Evolutionary conservation across 495 filamentous ascomycete species (phyloP).

Genomic region (Sporormia fimetaria): DNA sequence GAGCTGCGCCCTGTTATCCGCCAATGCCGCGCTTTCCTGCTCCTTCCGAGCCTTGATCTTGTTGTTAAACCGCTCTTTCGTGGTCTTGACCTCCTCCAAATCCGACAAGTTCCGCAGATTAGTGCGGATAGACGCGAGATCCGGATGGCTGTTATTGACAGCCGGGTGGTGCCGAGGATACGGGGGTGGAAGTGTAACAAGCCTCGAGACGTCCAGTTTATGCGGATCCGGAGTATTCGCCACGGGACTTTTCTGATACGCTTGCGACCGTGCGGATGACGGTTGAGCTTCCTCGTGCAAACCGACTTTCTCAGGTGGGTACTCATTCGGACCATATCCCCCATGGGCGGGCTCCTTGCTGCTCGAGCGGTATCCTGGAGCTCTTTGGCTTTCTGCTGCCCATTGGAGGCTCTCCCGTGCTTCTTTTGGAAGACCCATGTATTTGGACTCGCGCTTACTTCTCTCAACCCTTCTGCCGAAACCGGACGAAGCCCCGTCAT

Average conservation of each 20-base stretch:
- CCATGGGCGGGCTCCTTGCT: conserved; percentile 24
- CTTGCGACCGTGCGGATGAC: conserved; percentile 6
- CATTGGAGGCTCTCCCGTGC: conserved; percentile 58
- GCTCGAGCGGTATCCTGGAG: conserved; percentile 23
- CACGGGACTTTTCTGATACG: conserved; percentile 28
- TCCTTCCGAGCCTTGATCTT: conserved; percentile 31
- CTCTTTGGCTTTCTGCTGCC: conserved; percentile 29
- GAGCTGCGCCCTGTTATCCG: conserved; percentile 42
- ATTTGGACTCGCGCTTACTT: conserved; percentile 83
- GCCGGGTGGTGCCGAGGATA: conserved; percentile 91
- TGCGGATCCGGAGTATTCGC: conserved; percentile 36
- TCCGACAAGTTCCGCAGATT: conserved; percentile 68
- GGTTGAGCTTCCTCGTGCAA: conserved; percentile 53
- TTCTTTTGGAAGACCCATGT: conserved; percentile 78
- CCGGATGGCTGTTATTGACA: conserved; percentile 89
- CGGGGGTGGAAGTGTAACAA: conserved; percentile 85
- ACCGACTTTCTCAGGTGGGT: conserved; percentile 74
- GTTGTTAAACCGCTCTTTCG: conserved; percentile 46
- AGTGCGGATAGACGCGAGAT: conserved; percentile 64
- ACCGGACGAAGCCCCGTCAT: conserved; percentile 44
- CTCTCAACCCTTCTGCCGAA: conserved; percentile 48
- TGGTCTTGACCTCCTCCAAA: conserved; percentile 55
- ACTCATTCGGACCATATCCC: conserved; percentile 52
- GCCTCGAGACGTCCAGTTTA: conserved; percentile 74
- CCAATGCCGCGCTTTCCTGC: conserved; percentile 37